Evolutionary conservation across 164 flowering plant species (phyloP).

Genomic region (Nelumbo lutea): DNA sequence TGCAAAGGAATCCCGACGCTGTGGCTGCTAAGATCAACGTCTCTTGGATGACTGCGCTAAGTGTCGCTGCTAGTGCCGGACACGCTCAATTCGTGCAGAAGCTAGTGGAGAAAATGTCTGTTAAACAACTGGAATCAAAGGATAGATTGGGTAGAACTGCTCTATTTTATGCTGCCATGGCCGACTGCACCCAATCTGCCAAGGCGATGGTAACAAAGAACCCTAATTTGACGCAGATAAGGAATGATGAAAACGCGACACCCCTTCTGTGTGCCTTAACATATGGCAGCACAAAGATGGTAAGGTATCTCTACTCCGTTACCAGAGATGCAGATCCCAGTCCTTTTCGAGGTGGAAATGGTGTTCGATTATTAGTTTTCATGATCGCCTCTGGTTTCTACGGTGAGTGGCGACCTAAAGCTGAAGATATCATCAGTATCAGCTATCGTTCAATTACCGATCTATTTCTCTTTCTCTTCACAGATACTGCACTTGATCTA

Average conservation of each 20-base stretch:
- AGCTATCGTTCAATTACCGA: too few species aligned
- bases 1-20: background rate
- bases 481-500: conserved; percentile 13
- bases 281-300: background rate
- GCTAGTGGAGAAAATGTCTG: background rate
- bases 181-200: background rate
- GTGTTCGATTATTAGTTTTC: background rate
- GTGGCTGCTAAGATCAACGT: background rate
- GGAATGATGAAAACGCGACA: background rate
- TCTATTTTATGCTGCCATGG: background rate
- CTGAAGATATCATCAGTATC: too few species aligned
- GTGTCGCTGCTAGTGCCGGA: background rate
- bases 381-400: conserved; percentile 2
- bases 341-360: background rate
- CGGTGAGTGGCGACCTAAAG: background rate
- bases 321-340: background rate
- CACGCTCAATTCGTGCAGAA: background rate
- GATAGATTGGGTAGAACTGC: background rate
- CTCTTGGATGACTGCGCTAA: background rate
- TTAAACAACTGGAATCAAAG: background rate
- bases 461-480: background rate
- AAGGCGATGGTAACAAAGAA: background rate
- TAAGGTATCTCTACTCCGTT: background rate
- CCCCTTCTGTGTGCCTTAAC: background rate
- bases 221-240: background rate